Evolutionary conservation across 306 rosid species (phyloP).

Genomic region (Elaeagnus macrophylla): DNA sequence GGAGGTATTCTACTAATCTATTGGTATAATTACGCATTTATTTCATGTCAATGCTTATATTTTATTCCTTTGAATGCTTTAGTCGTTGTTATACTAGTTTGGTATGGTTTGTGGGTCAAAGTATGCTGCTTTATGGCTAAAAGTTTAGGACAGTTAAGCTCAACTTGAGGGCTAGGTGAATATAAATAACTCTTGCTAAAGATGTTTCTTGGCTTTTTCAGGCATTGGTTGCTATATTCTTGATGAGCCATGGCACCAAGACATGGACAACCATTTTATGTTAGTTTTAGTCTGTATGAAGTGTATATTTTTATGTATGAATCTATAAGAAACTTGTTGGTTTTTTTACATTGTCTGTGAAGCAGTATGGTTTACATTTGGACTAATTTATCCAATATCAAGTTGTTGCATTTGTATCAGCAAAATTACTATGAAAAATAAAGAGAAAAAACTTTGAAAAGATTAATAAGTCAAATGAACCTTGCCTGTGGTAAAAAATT

Average conservation of each 20-base stretch:
- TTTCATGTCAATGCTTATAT: conserved; percentile 10
- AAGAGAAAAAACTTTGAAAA: too few species aligned
- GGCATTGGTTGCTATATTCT: neutral
- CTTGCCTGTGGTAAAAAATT: too few species aligned
- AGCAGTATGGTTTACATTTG: too few species aligned
- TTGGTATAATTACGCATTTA: conserved; percentile 5
- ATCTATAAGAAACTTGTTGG: too few species aligned
- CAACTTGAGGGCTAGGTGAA: conserved; percentile 12
- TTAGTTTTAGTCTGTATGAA: too few species aligned
- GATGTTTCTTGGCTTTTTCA: conserved; percentile 5
- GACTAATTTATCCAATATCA: too few species aligned
- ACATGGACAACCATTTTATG: too few species aligned
- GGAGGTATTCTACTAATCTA: conserved; percentile 52
- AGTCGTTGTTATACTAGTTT: conserved; percentile 4
- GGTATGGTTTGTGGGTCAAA: neutral
- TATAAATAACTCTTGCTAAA: neutral
- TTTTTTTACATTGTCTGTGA: too few species aligned
- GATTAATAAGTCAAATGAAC: too few species aligned
- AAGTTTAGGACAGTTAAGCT: neutral
- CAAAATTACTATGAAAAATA: too few species aligned
- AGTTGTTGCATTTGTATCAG: too few species aligned
- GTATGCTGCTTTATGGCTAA: neutral
- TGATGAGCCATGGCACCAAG: neutral
- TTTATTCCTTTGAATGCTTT: conserved; percentile 8
- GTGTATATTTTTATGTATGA: too few species aligned